Percentiles rank a stretch among this genome's conserved stretches.
These are phyloP conservation scores for Nyctanthes arbortristis DNA, from an alignment of 257 asterid species.

Conservation along the genomic window DNA sequence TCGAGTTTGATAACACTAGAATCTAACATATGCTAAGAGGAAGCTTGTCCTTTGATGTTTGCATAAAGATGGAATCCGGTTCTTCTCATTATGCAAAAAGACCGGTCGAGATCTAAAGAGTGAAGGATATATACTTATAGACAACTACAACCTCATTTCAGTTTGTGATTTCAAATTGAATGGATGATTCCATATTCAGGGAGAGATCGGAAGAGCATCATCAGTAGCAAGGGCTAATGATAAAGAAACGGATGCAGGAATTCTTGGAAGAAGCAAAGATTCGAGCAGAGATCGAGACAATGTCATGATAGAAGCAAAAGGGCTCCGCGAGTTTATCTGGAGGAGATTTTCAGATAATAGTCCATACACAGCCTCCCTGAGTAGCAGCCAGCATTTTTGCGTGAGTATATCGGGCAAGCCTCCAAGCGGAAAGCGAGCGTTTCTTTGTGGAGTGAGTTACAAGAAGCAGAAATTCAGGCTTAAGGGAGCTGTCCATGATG, in stretches of 20 bases:
- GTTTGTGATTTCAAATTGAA: neutral
- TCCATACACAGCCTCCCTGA: neutral
- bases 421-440: slow-evolving; percentile 39
- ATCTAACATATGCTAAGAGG: neutral
- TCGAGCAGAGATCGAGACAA: neutral
- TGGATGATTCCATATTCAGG: neutral
- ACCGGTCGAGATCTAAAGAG: neutral
- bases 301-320: neutral
- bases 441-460: slow-evolving; percentile 50
- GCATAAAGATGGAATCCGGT: neutral
- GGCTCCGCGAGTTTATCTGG: neutral
- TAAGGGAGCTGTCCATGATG: slow-evolving; percentile 39
- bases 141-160: neutral
- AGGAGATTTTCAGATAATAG: neutral
- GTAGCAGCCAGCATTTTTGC: neutral
- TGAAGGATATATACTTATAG: neutral
- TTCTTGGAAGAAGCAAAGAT: neutral
- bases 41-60: neutral
- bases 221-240: neutral
- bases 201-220: neutral
- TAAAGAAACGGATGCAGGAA: neutral
- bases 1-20: neutral
- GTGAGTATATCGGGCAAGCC: slow-evolving; percentile 20
- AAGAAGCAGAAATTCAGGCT: slow-evolving; percentile 36
- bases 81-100: neutral